Conservation (phyloP, 495 filamentous ascomycete species). For the Penicillium canescens region DNA sequence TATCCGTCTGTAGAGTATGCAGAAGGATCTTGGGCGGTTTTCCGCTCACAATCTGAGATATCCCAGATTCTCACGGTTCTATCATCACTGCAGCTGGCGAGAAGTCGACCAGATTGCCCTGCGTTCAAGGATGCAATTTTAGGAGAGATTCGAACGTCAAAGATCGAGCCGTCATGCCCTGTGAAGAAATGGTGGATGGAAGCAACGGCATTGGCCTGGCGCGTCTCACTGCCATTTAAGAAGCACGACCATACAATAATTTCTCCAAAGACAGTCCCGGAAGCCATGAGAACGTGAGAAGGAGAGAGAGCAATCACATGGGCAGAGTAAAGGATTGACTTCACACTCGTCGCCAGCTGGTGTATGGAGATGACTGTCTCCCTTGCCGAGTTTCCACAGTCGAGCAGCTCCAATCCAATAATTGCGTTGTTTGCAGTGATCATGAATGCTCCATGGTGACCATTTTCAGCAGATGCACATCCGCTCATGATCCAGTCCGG, state of each 20-base stretch:
- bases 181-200: constrained; percentile 70
- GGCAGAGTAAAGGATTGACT: constrained; percentile 87
- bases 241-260: constrained; percentile 84
- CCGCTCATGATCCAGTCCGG: constrained; percentile 86
- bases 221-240: constrained; percentile 15
- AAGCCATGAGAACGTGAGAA: constrained; percentile 68
- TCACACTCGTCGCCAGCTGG: constrained; percentile 64
- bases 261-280: constrained; percentile 92
- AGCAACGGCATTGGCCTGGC: constrained; percentile 16
- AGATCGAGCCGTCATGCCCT: constrained; percentile 93
- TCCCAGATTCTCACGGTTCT: constrained; percentile 90
- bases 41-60: constrained; percentile 53
- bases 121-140: constrained; percentile 41
- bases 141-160: constrained; percentile 78
- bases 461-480: constrained; percentile 34
- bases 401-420: constrained; percentile 41
- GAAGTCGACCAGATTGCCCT: constrained; percentile 49
- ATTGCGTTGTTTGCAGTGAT: constrained; percentile 87
- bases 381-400: constrained; percentile 19
- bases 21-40: constrained; percentile 30
- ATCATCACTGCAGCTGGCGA: constrained; percentile 96
- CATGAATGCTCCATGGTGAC: constrained; percentile 36
- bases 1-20: constrained; percentile 46
- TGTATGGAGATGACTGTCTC: constrained; percentile 28
- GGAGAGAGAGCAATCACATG: constrained; percentile 60